Conservation (phyloP, 2,329 filamentous ascomycete genomes). For the Colletotrichum echinochloae region DNA sequence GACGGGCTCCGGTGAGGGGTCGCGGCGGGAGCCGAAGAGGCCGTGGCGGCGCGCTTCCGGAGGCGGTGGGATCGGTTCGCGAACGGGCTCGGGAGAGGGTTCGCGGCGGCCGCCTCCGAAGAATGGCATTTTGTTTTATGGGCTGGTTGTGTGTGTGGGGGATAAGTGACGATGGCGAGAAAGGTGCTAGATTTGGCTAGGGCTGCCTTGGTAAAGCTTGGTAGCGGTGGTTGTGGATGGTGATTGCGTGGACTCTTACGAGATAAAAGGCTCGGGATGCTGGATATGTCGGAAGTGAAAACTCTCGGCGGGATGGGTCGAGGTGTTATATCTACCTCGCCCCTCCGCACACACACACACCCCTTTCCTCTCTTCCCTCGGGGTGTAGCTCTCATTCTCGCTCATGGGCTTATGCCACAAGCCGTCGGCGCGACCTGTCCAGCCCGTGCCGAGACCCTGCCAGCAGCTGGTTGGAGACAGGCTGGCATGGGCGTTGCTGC, state of each 20-base stretch:
- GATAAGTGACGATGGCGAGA: background rate
- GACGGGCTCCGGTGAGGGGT: constrained; percentile 46
- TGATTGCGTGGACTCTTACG: constrained; percentile 21
- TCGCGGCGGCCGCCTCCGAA: constrained; percentile 47
- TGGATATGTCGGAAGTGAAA: constrained; percentile 31
- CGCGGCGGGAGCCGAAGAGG: constrained; percentile 44
- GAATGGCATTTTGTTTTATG: constrained; percentile 42
- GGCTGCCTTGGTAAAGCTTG: constrained; percentile 10
- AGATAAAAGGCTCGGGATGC: constrained; percentile 34
- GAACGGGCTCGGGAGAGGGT: constrained; percentile 49
- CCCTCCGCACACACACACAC: background rate
- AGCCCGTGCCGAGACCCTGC: constrained; percentile 33
- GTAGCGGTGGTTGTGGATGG: constrained; percentile 2
- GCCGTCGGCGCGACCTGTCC: constrained; percentile 1
- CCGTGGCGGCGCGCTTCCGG: constrained; percentile 41
- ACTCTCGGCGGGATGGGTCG: constrained; percentile 24
- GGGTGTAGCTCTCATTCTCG: background rate
- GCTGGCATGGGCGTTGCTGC: constrained; percentile 22
- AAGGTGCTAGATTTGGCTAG: background rate
- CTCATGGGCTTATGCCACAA: background rate
- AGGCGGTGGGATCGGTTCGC: constrained; percentile 45
- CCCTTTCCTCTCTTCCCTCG: background rate
- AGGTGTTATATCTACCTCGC: constrained; percentile 32
- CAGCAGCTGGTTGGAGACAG: constrained; percentile 18
- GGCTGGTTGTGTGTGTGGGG: background rate